Base-by-base conservation (phyloP, 345 rosid species). In the Aethionema arabicum region DNA sequence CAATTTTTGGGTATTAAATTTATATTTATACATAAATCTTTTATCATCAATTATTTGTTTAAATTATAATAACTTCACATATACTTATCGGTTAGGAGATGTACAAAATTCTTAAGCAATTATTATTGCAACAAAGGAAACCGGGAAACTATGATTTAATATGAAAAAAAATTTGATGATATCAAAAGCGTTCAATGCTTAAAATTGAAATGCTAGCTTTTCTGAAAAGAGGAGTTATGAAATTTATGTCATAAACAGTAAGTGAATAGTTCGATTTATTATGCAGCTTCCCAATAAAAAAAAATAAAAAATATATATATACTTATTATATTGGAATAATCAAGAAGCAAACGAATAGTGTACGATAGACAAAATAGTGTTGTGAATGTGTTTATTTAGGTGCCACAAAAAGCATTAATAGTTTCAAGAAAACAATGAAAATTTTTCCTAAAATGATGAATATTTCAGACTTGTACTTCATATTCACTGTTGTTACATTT, bases 381-480 rank as follows among this genome's bases (percentile, higher is more conserved):
- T 62, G 43, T 62, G 37, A 55, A 4, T 62, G 52, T 29, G 30
- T 62, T n/a, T 51, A 35, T 54, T 49, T 36, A 47, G 43, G 62
- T 38, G 27, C 12, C 37, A 33, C 47, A 62, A 56, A 32, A 33
- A 41, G 11, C 8, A 21, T 21, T 38, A 69, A 48, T 43, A 69
- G 46, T 69, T 59, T 70, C 41, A 40, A 63, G 59, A 64, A 63
- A 63, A 70, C 69, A 57, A 64, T 70, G 69, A 57, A 56, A 56
- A 13, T 7, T 21, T 21, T 63, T 63, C 53, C 69, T 33, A 4
- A 63, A 63, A 50, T 58, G 69, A 57, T 63, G 74, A 70, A 70
- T 63, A 59, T 70, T 63, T 50, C 60, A 63, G 59, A 63, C 60
- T 39, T 36, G 69, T 70, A 70, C 74, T 59, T 63, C 65, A 50